phyloP scores from a whole-genome alignment of 768 basidiomycete species.

The Phylloporus sp. region DNA sequence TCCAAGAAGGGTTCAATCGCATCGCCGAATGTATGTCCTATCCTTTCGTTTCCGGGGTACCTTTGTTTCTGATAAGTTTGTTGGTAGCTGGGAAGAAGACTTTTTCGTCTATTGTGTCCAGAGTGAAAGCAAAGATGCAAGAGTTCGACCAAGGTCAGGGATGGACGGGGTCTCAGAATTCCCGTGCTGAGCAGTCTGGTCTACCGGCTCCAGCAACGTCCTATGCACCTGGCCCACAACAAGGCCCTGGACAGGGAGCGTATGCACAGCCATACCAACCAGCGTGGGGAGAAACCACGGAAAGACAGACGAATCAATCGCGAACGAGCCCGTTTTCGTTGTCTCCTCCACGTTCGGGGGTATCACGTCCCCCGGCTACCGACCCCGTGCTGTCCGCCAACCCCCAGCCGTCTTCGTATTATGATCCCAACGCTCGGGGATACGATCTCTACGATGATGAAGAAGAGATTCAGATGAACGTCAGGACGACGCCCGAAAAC shows the following conservation, averaged over 20 bases:
- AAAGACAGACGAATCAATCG: slow-evolving; percentile 7
- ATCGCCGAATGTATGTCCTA: slow-evolving; percentile 77
- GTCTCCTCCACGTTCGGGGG: slow-evolving; percentile 13
- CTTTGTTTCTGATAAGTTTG: not conserved
- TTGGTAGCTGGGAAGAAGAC: slow-evolving; percentile 70
- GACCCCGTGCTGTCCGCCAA: not conserved
- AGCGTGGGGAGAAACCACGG: not conserved
- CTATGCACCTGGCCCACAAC: not conserved
- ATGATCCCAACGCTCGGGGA: slow-evolving; percentile 32
- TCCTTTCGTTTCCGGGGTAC: no score
- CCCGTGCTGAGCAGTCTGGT: not conserved
- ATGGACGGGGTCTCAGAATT: slow-evolving; percentile 12
- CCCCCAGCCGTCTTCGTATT: slow-evolving; percentile 28
- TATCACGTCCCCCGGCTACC: not conserved
- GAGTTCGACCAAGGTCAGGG: slow-evolving; percentile 58
- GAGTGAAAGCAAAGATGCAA: slow-evolving; percentile 79
- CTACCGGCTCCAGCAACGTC: not conserved
- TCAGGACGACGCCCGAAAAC: not conserved
- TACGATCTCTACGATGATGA: slow-evolving; percentile 25
- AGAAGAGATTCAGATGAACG: slow-evolving; percentile 11
- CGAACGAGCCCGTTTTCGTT: slow-evolving; percentile 7
- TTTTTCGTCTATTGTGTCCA: slow-evolving; percentile 62
- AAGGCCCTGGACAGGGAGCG: not conserved
- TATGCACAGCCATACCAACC: slow-evolving; percentile 5
- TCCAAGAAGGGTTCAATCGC: slow-evolving; percentile 70